Conservation (phyloP, 495 filamentous ascomycete genomes). For the Beverwykella pulmonaria region DNA sequence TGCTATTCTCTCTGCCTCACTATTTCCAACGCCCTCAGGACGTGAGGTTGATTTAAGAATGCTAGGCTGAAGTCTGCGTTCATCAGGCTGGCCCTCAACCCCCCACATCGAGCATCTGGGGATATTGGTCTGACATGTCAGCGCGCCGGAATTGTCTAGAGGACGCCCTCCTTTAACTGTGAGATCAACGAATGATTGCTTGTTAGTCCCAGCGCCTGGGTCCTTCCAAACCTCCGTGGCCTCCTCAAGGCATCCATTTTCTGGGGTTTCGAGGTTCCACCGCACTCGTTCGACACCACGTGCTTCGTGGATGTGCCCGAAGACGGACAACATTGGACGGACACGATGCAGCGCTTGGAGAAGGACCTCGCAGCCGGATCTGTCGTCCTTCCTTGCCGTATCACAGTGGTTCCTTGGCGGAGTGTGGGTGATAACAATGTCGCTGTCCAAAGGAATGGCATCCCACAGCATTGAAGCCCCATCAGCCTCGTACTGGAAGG, state of each 20-base stretch:
- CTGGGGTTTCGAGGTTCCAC: constrained; percentile 51
- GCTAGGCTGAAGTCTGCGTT: constrained; percentile 16
- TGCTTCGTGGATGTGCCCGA: constrained; percentile 47
- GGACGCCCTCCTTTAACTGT: constrained; percentile 51
- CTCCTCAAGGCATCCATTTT: constrained; percentile 43
- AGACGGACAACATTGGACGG: constrained; percentile 44
- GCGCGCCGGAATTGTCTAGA: constrained; percentile 49
- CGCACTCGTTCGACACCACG: constrained; percentile 56
- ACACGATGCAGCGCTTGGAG: constrained; percentile 35
- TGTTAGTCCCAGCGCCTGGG: constrained; percentile 55
- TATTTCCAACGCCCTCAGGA: constrained; percentile 12
- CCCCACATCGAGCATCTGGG: not conserved
- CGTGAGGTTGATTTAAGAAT: constrained; percentile 27
- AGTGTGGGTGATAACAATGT: constrained; percentile 47
- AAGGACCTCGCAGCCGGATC: constrained; percentile 43
- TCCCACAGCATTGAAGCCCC: constrained; percentile 56
- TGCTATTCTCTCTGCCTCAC: constrained; percentile 22
- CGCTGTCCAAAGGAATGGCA: constrained; percentile 41
- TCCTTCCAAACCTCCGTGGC: constrained; percentile 50
- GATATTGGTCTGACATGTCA: constrained; percentile 34
- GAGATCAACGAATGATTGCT: constrained; percentile 61
- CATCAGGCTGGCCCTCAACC: constrained; percentile 31
- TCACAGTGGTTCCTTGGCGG: constrained; percentile 44
- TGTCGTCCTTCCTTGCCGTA: constrained; percentile 19
- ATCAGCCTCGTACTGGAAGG: constrained; percentile 64